Base-by-base conservation (phyloP, 345 rosid species). In the Moricandia arvensis region DNA sequence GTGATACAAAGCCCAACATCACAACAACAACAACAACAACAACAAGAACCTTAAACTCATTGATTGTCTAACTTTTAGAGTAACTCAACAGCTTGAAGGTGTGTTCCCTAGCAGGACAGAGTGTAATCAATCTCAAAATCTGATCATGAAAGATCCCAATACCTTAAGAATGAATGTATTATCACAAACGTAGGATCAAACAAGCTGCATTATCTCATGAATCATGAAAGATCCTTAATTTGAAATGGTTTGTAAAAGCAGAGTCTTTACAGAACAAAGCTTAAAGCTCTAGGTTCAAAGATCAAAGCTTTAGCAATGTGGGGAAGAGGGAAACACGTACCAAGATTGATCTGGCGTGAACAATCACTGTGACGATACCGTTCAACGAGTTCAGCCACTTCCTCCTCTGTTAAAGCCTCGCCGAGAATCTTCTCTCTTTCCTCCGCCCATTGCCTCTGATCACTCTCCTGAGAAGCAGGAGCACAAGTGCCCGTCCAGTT, bases 401-500 rank as follows among this genome's bases (percentile, higher is more conserved):
- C 97, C 72, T 82, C 93, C 72, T 81, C 86, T 2, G 86, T 83
- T 55, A 91, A 87, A 45, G 88, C 81, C 47, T 87, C 89, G 13
- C 94, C 96, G 3, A 89, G 82, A 66, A 85, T 30, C 68, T 80
- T 78, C 8, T 38, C 81, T 83, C 89, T 84, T 71, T 80, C 89
- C 80, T 85, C 88, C 76, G 26, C 77, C 73, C 79, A 62, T 83
- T 60, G 75, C 11, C 61, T 75, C 80, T 30, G 59, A 17, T 81
- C 88, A 37, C 26, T 80, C 74, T 81, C 84, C 63, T 4, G 57
- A 12, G 74, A 74, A 26, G 71, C 83, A 5, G 80, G 85, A 45
- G 97, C 96, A 7, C 84, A 72, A 9, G 89, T 87, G n/a, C 97
- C 98, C 0, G 96, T 91, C 98, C 94, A 93, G 53, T 82, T 82